phyloP scores from a whole-genome alignment of 2,329 filamentous ascomycete genomes.

The Penicillium sp. region DNA sequence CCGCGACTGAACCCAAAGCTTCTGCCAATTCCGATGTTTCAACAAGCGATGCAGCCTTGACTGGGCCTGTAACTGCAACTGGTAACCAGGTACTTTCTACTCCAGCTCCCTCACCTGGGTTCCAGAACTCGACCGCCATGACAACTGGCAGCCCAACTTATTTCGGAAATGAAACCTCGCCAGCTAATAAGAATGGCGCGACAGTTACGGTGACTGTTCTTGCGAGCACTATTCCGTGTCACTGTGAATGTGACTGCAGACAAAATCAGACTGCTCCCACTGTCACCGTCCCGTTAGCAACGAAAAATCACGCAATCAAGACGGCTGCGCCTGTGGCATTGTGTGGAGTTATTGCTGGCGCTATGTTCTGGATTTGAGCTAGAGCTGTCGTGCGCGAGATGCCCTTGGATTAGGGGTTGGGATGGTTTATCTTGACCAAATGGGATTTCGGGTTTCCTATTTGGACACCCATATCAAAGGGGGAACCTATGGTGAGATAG shows the following conservation, averaged over 20 bases:
- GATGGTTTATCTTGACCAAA: not conserved
- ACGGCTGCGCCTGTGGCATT: not conserved
- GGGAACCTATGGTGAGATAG: not conserved
- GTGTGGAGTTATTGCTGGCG: not conserved
- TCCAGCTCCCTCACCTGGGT: no score
- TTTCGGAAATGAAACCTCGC: not conserved
- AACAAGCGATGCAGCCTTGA: not conserved
- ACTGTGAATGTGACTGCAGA: constrained; percentile 1
- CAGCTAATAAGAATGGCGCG: not conserved
- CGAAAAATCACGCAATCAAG: not conserved
- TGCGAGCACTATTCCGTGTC: not conserved
- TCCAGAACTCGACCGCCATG: not conserved
- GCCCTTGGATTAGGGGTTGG: not conserved
- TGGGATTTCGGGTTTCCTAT: no score
- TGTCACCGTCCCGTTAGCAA: not conserved
- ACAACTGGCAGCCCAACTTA: not conserved
- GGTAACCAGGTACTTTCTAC: not conserved
- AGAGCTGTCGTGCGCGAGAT: not conserved
- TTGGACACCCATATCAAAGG: no score
- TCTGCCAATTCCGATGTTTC: not conserved
- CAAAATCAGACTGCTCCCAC: not conserved
- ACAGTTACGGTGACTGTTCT: constrained; percentile 1
- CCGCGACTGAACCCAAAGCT: not conserved
- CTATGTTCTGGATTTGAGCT: not conserved
- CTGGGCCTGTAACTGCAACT: not conserved